Evolutionary conservation across 2,329 filamentous ascomycete genomes (phyloP), one percentile per base, ranked within the genome.

Genomic region (Metarhizium anisopliae): DNA sequence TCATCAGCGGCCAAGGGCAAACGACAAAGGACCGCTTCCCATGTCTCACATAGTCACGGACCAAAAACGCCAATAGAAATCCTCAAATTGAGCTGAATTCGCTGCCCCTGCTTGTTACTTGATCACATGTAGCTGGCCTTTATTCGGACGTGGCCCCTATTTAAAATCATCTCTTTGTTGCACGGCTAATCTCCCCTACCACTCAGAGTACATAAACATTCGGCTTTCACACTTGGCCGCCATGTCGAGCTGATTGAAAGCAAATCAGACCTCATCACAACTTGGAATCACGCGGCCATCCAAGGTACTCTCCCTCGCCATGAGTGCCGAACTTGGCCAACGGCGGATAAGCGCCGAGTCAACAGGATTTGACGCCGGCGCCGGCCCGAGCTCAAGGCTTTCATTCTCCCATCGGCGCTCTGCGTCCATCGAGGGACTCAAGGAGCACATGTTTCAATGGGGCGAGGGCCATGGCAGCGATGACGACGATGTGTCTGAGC

Each of bases 401-500:
- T 69, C 68, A 11, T 60, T 63, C 4, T 68, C 68, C 7, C 60
- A 56, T 35, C 63, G 30, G 62, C 67, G 55, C 30, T 60, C 49
- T 51, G 62, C 51, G 49, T 65, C 55, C 52, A 58, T 56, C 53
- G 62, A 58, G 59, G 62, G 62, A 29, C 52, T 69, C 50, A 63
- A 63, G 53, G 63, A 69, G 56, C 68, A 72, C 50, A 65, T 72
- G 58, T 70, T 72, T 30, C 68, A 72, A 59, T 75, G 75, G 73
- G 68, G 66, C 58, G 69, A 74, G 59, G 16, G 25, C 45, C 18
- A 30, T 50, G 73, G 74, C 40, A 69, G 71, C 47, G 73, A 73
- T 40, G 73, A 75, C 54, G 77, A 79, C 57, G 68, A 74, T 55
- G 74, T 67, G 50, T 77, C 75, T 32, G 81, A 83, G 64, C 70